Evolutionary conservation across 2,329 filamentous ascomycete species (phyloP).

Genomic region (Exophiala xenobiotica): DNA sequence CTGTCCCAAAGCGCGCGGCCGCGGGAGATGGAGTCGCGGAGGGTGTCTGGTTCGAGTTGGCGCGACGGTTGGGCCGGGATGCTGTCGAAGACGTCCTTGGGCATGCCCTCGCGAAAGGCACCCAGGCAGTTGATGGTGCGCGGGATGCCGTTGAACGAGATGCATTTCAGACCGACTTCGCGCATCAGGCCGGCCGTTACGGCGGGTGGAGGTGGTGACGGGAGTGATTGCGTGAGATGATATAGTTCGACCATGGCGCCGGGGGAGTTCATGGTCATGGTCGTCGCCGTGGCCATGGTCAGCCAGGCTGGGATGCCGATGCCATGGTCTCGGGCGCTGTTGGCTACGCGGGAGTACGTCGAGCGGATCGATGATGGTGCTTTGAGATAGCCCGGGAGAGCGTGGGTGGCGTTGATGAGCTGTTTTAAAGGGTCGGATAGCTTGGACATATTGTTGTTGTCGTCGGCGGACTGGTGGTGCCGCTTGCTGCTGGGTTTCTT

Average conservation of each 20-base stretch:
- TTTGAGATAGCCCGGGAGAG: conserved; percentile 63
- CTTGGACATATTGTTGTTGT: conserved; percentile 76
- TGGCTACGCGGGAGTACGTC: conserved; percentile 64
- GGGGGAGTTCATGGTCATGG: conserved; percentile 83
- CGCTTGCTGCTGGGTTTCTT: background rate
- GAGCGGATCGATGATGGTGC: conserved; percentile 63
- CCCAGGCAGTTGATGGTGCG: conserved; percentile 80
- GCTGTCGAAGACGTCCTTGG: conserved; percentile 51
- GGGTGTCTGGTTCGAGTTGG: conserved; percentile 50
- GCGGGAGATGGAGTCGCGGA: conserved; percentile 56
- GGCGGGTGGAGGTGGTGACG: conserved; percentile 31
- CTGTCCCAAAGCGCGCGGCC: conserved; percentile 71
- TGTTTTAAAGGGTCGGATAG: conserved; percentile 69
- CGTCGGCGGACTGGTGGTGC: conserved; percentile 15
- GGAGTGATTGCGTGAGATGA: conserved; percentile 55
- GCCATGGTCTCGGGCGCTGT: conserved; percentile 61
- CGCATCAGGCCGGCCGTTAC: conserved; percentile 42
- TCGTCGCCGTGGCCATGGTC: conserved; percentile 71
- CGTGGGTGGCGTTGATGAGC: conserved; percentile 69
- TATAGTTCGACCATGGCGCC: conserved; percentile 59
- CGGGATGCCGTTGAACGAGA: conserved; percentile 61
- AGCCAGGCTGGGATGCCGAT: conserved; percentile 67
- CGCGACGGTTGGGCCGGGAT: conserved; percentile 62
- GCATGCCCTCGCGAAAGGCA: conserved; percentile 65
- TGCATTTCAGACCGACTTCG: conserved; percentile 49